Conservation (phyloP, 2,329 filamentous ascomycete genomes). For the Leptographium procerum region DNA sequence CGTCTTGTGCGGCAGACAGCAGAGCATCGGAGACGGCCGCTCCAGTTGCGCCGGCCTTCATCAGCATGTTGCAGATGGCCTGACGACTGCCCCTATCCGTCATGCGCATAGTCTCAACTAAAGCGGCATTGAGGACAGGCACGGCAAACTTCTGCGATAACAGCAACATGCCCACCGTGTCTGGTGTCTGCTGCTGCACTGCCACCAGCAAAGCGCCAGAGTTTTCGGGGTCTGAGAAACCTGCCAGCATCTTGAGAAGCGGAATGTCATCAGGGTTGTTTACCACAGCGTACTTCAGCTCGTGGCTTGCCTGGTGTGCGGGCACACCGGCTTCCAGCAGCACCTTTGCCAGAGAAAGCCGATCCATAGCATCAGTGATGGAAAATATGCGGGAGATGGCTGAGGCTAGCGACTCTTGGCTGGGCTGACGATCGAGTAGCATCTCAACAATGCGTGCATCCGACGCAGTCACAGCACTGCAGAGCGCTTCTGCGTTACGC, state of each 20-base stretch:
- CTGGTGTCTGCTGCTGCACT: constrained; percentile 31
- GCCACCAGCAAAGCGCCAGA: constrained; percentile 36
- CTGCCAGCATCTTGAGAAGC: constrained; percentile 33
- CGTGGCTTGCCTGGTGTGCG: constrained; percentile 35
- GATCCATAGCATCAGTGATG: constrained; percentile 38
- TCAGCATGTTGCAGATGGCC: constrained; percentile 31
- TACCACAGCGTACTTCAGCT: constrained; percentile 38
- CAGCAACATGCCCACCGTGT: constrained; percentile 36
- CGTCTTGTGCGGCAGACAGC: constrained; percentile 38
- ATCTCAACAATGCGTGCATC: constrained; percentile 35
- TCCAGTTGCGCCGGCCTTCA: constrained; percentile 33
- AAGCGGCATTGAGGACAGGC: constrained; percentile 27
- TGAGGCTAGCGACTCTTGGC: constrained; percentile 30
- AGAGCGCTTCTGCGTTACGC: constrained; percentile 38
- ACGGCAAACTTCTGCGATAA: constrained; percentile 22
- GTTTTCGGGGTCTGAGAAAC: constrained; percentile 36
- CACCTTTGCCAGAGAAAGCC: constrained; percentile 36
- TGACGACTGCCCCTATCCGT: constrained; percentile 28
- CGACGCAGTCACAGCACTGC: constrained; percentile 35
- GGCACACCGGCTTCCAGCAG: constrained; percentile 39
- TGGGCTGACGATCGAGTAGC: constrained; percentile 31
- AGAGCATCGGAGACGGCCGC: constrained; percentile 37
- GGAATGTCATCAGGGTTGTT: constrained; percentile 36
- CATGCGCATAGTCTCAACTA: constrained; percentile 31
- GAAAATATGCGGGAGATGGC: constrained; percentile 42